Evolutionary conservation across 2,329 filamentous ascomycete species (phyloP).

Genomic region (Cladosporium sp.): DNA sequence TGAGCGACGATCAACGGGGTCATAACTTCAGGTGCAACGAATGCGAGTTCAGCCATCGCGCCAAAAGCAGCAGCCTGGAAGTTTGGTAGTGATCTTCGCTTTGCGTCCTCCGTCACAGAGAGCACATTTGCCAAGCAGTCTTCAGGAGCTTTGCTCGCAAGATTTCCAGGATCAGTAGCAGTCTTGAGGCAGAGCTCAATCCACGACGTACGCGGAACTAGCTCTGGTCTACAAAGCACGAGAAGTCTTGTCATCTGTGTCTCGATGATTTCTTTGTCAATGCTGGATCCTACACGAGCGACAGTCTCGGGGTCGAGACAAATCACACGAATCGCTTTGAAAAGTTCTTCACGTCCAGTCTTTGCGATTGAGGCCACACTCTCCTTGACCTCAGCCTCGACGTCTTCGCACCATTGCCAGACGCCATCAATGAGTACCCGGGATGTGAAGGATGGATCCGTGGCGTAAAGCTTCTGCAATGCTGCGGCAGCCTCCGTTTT

Average conservation of each 20-base stretch:
- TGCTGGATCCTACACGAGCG: constrained; percentile 38
- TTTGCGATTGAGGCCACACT: constrained; percentile 64
- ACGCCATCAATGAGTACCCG: constrained; percentile 65
- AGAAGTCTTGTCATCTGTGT: constrained; percentile 71
- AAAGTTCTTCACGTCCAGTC: constrained; percentile 60
- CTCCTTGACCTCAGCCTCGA: constrained; percentile 73
- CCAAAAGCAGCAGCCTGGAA: constrained; percentile 65
- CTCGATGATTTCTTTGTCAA: constrained; percentile 53
- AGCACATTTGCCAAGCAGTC: constrained; percentile 66
- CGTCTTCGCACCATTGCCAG: constrained; percentile 71
- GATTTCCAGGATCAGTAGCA: constrained; percentile 74
- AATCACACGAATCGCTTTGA: constrained; percentile 58
- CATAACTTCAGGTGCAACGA: constrained; percentile 81
- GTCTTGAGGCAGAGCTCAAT: constrained; percentile 80
- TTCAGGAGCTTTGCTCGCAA: constrained; percentile 63
- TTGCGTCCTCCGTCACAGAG: constrained; percentile 37
- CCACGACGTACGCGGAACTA: constrained; percentile 79
- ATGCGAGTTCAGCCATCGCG: constrained; percentile 85
- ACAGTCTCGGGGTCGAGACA: constrained; percentile 56
- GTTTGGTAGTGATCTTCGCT: constrained; percentile 47
- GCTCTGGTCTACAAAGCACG: constrained; percentile 70
- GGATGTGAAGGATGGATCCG: constrained; percentile 56
- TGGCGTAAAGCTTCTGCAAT: constrained; percentile 62
- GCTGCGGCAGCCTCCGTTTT: constrained; percentile 60
- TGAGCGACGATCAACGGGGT: constrained; percentile 71